phyloP scores from a whole-genome alignment of 805 yeast genomes.

The Ogataea trehalophila region DNA sequence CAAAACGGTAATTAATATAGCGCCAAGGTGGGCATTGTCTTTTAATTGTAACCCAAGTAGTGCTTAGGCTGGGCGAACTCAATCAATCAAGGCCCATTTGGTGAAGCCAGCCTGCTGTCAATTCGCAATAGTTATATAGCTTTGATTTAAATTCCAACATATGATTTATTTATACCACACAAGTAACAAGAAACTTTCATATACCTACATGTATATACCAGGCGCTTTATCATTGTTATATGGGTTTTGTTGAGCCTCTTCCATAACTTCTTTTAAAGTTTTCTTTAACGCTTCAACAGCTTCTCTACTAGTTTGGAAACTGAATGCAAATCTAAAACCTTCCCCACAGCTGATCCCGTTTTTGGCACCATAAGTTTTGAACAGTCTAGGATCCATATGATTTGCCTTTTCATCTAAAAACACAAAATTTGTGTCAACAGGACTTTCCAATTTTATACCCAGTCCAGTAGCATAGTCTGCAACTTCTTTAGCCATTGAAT shows the following conservation, averaged over 20 bases:
- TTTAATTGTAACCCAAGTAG: too few relatives aligned
- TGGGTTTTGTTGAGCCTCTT: conserved; percentile 51
- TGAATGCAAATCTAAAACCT: conserved; percentile 79
- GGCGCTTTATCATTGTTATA: conserved; percentile 17
- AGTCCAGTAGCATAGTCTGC: conserved; percentile 45
- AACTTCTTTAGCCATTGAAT: conserved; percentile 47
- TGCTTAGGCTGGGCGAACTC: too few relatives aligned
- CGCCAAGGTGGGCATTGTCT: too few relatives aligned
- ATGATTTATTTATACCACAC: too few relatives aligned
- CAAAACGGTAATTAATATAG: too few relatives aligned
- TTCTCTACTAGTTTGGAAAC: conserved; percentile 55
- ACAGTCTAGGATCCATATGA: conserved; percentile 47
- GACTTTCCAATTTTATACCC: conserved; percentile 60
- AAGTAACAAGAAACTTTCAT: too few relatives aligned
- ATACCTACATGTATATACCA: conserved; percentile 1
- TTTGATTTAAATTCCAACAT: too few relatives aligned
- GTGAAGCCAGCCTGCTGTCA: too few relatives aligned
- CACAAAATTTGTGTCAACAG: conserved; percentile 81
- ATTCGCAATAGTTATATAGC: too few relatives aligned
- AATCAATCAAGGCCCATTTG: too few relatives aligned
- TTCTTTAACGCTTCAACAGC: conserved; percentile 53
- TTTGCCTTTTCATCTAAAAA: conserved; percentile 56
- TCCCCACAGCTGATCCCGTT: conserved; percentile 55
- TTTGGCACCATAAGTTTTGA: conserved; percentile 38
- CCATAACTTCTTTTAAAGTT: conserved; percentile 53